Base-by-base conservation (phyloP, 805 yeast species). In the Kazachstania africana region DNA sequence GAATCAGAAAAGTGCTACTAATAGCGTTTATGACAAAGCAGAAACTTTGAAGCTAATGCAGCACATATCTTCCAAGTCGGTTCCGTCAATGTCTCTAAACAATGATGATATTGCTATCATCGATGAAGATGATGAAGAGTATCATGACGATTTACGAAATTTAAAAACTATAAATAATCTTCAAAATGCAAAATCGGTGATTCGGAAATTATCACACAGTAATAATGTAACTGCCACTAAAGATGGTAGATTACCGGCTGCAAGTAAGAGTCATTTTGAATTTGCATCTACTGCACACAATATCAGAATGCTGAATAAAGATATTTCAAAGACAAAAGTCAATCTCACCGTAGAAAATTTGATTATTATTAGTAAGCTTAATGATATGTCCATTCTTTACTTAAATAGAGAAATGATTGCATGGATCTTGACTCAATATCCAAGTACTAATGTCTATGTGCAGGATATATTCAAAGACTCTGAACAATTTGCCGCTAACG, bases 231-330 rank as follows among this genome's bases (percentile, higher is more conserved):
- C 24, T 16, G 15, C 6, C 12, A 5, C n/a, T n/a, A n/a, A n/a
- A n/a, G 15, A 17, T 16, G 24, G 16, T 5, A 26, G 36, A 3
- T 30, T 27, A 8, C 29, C 40, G 8, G 38, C 34, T 12, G 19
- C 40, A 10, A 36, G 33, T 29, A 38, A 37, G 31, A 39, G 39
- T 17, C 91, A 81, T 55, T 76, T 81, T 5, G 81, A 78, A 46
- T 59, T 80, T 43, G 82, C 87, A 2, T 79, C 80, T 40, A 78
- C 88, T 8, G 91, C 87, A 5, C 79, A 79, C 48, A 85, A 85
- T 3, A 85, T 81, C 8, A 63, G 91, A 30, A 67, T 76, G 63
- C 60, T 81, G 36, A 78, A 81, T n/a, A 75, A 74, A 38, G 75
- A 76, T 53, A 55, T 79, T 26, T 66, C 76, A 31, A 70, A 71